A percentile compares a stretch with the other conserved stretches of the same genome.
Evolutionary conservation across 768 basidiomycete genomes (phyloP).

Genomic region (Xerocomus spinulosus): DNA sequence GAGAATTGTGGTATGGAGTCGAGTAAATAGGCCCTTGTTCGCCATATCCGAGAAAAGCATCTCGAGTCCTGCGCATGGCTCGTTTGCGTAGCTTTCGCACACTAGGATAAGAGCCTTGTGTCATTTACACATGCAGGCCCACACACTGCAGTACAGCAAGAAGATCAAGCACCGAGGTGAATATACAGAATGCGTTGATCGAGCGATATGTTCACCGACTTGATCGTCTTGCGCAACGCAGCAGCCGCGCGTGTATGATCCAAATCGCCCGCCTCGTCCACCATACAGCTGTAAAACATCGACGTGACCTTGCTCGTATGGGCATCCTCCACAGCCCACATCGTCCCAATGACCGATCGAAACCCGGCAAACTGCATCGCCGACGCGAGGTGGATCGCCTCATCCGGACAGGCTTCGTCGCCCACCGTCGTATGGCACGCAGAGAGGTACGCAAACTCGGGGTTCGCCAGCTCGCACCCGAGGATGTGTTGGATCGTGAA

Average conservation of each 20-base stretch:
- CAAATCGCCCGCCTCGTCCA: not conserved
- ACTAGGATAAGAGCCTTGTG: no score
- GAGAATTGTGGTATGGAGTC: no score
- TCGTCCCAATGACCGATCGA: slow-evolving; percentile 7
- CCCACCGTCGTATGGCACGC: not conserved
- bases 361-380: slow-evolving; percentile 6
- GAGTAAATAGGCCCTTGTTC: no score
- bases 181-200: not conserved
- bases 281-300: not conserved
- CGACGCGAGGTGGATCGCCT: not conserved
- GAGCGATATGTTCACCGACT: not conserved
- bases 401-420: not conserved
- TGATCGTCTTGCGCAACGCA: no score
- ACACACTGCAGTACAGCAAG: no score
- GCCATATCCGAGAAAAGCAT: no score
- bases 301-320: not conserved
- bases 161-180: not conserved
- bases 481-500: not conserved
- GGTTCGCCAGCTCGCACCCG: not conserved
- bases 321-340: not conserved
- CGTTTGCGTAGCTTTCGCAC: no score
- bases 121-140: no score
- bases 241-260: no score
- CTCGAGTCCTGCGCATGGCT: no score
- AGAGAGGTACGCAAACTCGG: slow-evolving; percentile 3